Percentiles rank a stretch among this genome's conserved stretches.
Evolutionary conservation across 352 stramenopile genomes (phyloP).

Genomic region (Pythium oligandrum): DNA sequence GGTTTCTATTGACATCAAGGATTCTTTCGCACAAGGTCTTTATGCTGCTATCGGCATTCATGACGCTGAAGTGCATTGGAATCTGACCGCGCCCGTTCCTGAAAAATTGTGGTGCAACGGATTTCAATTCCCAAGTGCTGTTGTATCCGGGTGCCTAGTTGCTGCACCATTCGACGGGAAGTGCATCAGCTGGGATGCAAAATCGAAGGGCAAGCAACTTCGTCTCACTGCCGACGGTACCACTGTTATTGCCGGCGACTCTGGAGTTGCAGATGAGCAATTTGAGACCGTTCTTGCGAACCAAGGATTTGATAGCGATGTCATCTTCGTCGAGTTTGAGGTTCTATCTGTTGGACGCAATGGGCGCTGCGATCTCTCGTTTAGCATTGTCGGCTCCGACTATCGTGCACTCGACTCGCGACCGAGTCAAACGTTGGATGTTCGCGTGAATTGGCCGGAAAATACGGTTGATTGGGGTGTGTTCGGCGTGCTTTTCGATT

Average conservation of each 20-base stretch:
- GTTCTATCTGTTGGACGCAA: slow-evolving; percentile 46
- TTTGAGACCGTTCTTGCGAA: slow-evolving; percentile 58
- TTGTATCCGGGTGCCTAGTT: slow-evolving; percentile 66
- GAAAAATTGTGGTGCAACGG: slow-evolving; percentile 53
- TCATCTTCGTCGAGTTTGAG: slow-evolving; percentile 57
- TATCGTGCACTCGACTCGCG: slow-evolving; percentile 20
- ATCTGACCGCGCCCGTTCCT: slow-evolving; percentile 50
- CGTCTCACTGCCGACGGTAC: slow-evolving; percentile 44
- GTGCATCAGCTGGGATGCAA: slow-evolving; percentile 59
- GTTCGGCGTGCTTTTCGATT: slow-evolving; percentile 80
- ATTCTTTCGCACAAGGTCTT: slow-evolving; percentile 21
- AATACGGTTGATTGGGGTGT: slow-evolving; percentile 28
- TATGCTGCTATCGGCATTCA: slow-evolving; percentile 57
- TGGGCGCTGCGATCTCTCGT: slow-evolving; percentile 36
- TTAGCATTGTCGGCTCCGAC: slow-evolving; percentile 46
- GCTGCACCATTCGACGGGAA: slow-evolving; percentile 50
- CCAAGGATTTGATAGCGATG: slow-evolving; percentile 42
- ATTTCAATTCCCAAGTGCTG: slow-evolving; percentile 49
- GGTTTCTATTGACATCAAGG: slow-evolving; percentile 19
- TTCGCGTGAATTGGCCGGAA: slow-evolving; percentile 35
- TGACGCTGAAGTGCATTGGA: slow-evolving; percentile 58
- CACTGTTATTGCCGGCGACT: slow-evolving; percentile 52
- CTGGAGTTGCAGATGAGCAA: slow-evolving; percentile 29
- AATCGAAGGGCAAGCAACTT: slow-evolving; percentile 45
- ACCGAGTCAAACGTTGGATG: slow-evolving; percentile 23